Evolutionary conservation across 2,329 filamentous ascomycete species (phyloP), one percentile per base, ranked within the genome.

Genomic region (Juglanconis sp.): DNA sequence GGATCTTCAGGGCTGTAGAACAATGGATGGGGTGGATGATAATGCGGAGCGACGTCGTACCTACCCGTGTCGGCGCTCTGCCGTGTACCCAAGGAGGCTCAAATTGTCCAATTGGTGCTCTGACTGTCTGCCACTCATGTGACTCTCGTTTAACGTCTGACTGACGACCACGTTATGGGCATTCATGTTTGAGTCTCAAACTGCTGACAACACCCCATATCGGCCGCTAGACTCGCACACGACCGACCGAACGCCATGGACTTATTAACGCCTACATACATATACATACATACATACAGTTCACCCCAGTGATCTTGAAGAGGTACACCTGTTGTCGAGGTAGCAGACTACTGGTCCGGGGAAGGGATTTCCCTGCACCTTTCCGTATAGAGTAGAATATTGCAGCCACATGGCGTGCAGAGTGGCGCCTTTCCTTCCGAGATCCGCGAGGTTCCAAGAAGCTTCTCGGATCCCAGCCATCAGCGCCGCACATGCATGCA

Each of bases 61-160:
- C 10, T 42, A 31, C 44, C 53, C 35, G 32, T 38, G 46, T 52
- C 53, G 53, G 36, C 38, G 15, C 24, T 38, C 55, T 60, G 59
- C 50, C 32, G 61, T 63, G 58, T 58, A 58, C 38, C 61, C 58
- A 44, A 55, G 44, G 61, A 61, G 58, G 54, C 61, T 63, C 57
- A 58, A 60, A 32, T 34, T 24, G 8, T 32, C 35, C 30, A 54
- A 50, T 47, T 24, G 46, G 17, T 3, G 11, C n/a, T 32, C 11
- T 51, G 36, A 13, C 46, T 36, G 46, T 35, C 24, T 49, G 17
- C 10, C 35, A 17, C 53, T 55, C 46, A 40, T 54, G 54, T 52
- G 50, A 51, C 46, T n/a, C 53, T 57, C 24, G 54, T 54, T 46
- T 57, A 40, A 57, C 48, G 34, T 51, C 31, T 35, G 48, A 51